These are phyloP conservation scores for Dentipellis fragilis DNA, from an alignment of 768 basidiomycete genomes.

Conservation along the genomic window DNA sequence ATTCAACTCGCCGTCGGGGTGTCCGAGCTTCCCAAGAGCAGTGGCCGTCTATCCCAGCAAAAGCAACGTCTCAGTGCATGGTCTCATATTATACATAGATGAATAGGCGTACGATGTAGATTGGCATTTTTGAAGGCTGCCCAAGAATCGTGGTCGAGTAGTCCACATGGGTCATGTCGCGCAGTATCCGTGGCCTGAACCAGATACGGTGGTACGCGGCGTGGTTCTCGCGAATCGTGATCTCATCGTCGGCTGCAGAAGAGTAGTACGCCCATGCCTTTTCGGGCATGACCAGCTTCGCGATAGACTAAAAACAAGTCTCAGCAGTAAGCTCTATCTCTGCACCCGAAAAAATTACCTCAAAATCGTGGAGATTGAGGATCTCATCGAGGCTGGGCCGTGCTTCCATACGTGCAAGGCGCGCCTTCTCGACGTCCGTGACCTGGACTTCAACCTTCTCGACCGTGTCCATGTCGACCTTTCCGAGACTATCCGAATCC, in stretches of 20 bases:
- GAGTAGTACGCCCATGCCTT: constrained; percentile 97
- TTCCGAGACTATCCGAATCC: constrained; percentile 39
- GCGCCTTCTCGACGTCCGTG: constrained; percentile 61
- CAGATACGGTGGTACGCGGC: constrained; percentile 80
- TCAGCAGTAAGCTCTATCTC: background rate
- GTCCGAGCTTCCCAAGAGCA: constrained; percentile 87
- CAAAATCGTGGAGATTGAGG: constrained; percentile 90
- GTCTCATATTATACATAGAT: background rate
- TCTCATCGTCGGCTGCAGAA: constrained; percentile 94
- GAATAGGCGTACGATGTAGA: constrained; percentile 57
- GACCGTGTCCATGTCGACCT: constrained; percentile 59
- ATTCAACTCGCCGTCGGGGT: constrained; percentile 90
- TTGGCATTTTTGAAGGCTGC: constrained; percentile 60
- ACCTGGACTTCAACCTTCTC: constrained; percentile 52
- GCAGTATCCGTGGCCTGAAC: constrained; percentile 34
- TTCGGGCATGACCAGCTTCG: constrained; percentile 67
- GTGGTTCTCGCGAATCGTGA: constrained; percentile 83
- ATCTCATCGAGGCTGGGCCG: constrained; percentile 72
- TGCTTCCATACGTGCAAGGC: constrained; percentile 47
- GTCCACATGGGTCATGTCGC: constrained; percentile 80
- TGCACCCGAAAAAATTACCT: constrained; percentile 35
- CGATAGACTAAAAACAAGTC: constrained; percentile 50
- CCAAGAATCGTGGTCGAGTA: constrained; percentile 80
- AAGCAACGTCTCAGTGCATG: background rate
- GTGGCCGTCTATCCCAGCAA: constrained; percentile 49